phyloP scores from a whole-genome alignment of 1,284 basidiomycete genomes.

The Fistulina hepatica region DNA sequence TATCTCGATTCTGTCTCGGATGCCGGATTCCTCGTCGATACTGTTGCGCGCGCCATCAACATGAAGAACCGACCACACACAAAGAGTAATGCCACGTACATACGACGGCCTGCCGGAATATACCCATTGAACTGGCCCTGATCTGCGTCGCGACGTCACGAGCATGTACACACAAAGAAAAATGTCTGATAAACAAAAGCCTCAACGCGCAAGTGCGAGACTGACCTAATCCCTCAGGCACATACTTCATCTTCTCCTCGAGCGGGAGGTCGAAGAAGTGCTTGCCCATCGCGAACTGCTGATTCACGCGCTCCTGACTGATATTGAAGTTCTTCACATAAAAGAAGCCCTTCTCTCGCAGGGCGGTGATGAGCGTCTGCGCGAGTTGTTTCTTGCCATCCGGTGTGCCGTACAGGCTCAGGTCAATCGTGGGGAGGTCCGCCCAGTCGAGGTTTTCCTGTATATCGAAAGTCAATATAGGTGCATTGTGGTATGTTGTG shows the following conservation, averaged over 20 bases:
- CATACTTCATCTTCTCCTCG: conserved; percentile 42
- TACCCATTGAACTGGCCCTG: conserved; percentile 42
- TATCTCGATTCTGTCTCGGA: conserved; percentile 35
- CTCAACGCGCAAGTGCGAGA: background rate
- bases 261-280: conserved; percentile 36
- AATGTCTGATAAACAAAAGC: too few species aligned
- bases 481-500: too few species aligned
- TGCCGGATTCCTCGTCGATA: conserved; percentile 26
- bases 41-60: too few species aligned
- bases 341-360: conserved; percentile 37
- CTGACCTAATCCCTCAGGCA: conserved; percentile 32
- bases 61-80: too few species aligned
- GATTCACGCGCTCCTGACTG: conserved; percentile 26
- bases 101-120: conserved; percentile 35
- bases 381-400: conserved; percentile 36
- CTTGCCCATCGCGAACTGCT: conserved; percentile 34
- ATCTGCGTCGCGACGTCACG: too few species aligned
- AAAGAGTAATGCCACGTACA: conserved; percentile 14
- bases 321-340: conserved; percentile 35
- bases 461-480: background rate
- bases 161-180: too few species aligned
- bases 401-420: conserved; percentile 30
- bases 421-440: conserved; percentile 39
- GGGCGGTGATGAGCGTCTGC: conserved; percentile 31
- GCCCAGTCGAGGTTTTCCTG: conserved; percentile 39